A percentile compares a stretch with the other conserved stretches of the same genome.
Conservation (phyloP, 495 filamentous ascomycete species). For the Penicillium goetzii region DNA sequence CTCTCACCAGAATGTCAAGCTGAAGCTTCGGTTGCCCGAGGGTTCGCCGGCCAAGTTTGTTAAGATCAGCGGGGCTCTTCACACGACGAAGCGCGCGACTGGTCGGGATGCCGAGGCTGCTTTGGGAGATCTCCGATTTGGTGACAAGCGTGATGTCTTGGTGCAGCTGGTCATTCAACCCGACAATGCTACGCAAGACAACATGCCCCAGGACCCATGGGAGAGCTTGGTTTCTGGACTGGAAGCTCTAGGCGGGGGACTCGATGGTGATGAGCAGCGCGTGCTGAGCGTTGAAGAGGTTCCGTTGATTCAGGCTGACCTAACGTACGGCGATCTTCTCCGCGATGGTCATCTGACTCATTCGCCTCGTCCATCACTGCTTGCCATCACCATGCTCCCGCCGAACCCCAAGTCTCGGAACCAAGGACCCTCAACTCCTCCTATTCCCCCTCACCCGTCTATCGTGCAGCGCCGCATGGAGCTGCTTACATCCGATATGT, state of each 20-base stretch:
- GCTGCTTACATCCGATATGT: constrained; percentile 96
- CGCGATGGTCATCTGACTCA: constrained; percentile 89
- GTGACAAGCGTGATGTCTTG: constrained; percentile 95
- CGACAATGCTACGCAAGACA: constrained; percentile 83
- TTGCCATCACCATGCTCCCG: constrained; percentile 99
- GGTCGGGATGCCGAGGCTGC: constrained; percentile 93
- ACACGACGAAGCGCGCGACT: constrained; percentile 97
- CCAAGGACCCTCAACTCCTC: constrained; percentile 69
- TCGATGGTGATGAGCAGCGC: constrained; percentile 85
- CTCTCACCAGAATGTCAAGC: constrained; percentile 98
- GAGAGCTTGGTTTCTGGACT: constrained; percentile 94
- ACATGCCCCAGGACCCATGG: constrained; percentile 91
- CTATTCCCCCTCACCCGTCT: constrained; percentile 92
- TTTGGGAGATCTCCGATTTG: constrained; percentile 91
- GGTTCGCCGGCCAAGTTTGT: constrained; percentile 97
- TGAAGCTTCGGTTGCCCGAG: constrained; percentile 92
- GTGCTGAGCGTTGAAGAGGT: constrained; percentile 90
- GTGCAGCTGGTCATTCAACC: constrained; percentile 93
- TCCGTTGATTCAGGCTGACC: constrained; percentile 92
- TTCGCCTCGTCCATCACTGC: constrained; percentile 81
- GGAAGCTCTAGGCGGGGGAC: constrained; percentile 89
- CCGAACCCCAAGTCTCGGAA: constrained; percentile 62
- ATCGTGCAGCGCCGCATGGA: constrained; percentile 99
- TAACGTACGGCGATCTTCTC: constrained; percentile 92
- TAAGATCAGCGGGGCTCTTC: constrained; percentile 96